Conservation (phyloP, 2,329 filamentous ascomycete genomes). For the Ramichloridium luteum region DNA sequence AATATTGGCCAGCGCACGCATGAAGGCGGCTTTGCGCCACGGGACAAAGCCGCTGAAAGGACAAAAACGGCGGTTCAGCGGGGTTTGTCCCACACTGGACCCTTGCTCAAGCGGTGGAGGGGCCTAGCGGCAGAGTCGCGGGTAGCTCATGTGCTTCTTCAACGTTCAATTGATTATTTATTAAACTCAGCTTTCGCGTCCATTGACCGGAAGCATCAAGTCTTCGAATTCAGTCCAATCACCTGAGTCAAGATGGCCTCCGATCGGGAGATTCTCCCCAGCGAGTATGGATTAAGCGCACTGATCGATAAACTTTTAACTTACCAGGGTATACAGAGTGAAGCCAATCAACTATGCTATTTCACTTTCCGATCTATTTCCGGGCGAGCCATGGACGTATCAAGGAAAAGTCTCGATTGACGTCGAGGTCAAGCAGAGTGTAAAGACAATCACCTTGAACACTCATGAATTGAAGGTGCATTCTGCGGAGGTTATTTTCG, state of each 20-base stretch:
- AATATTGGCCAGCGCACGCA: too few species aligned
- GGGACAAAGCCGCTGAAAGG: too few species aligned
- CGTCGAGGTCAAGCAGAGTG: slow-evolving; percentile 56
- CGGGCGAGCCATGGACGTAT: slow-evolving; percentile 63
- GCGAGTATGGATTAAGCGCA: slow-evolving; percentile 25
- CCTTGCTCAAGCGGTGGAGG: too few species aligned
- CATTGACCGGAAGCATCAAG: too few species aligned
- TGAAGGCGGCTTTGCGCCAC: too few species aligned
- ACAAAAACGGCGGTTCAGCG: too few species aligned
- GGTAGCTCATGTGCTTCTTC: too few species aligned
- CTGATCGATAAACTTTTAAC: slow-evolving; percentile 1
- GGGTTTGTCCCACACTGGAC: too few species aligned
- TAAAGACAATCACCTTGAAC: slow-evolving; percentile 73
- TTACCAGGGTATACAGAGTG: slow-evolving; percentile 39
- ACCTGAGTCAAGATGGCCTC: slow-evolving; percentile 34
- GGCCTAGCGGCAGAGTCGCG: too few species aligned
- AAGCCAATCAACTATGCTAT: slow-evolving; percentile 80
- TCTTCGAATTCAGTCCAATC: too few species aligned
- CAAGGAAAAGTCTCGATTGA: slow-evolving; percentile 76
- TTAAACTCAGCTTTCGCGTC: too few species aligned
- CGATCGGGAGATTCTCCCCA: slow-evolving; percentile 35
- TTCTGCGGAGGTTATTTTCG: slow-evolving; percentile 49
- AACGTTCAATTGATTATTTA: too few species aligned
- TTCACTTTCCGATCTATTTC: slow-evolving; percentile 66
- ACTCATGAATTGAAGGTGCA: slow-evolving; percentile 70